Conservation (phyloP, 345 rosid species). For the Rhizophora mangle region DNA sequence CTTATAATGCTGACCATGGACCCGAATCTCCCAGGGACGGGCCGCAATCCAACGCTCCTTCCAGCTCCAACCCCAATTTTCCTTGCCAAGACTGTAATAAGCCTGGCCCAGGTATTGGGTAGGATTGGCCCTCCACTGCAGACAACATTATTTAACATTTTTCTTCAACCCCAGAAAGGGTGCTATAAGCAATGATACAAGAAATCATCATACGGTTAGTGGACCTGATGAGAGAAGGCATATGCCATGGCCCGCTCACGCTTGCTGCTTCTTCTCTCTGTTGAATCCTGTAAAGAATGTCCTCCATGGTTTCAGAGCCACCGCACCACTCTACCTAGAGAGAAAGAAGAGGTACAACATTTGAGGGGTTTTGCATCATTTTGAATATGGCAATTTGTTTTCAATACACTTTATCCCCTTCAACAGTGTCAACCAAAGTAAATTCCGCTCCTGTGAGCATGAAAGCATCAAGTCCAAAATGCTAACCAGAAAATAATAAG, state of each 20-base stretch:
- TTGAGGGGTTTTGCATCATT: neutral
- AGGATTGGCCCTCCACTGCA: conserved; percentile 81
- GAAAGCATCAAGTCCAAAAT: too few relatives aligned
- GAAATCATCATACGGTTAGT: neutral
- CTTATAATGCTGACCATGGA: conserved; percentile 32
- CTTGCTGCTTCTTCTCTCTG: conserved; percentile 85
- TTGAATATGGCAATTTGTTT: too few relatives aligned
- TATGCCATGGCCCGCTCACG: conserved; percentile 90
- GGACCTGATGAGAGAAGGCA: conserved; percentile 91
- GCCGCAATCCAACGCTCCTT: conserved; percentile 80
- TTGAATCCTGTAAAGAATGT: conserved; percentile 65
- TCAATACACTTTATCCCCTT: too few relatives aligned
- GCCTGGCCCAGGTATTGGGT: conserved; percentile 80
- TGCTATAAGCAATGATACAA: neutral
- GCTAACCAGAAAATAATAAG: too few relatives aligned
- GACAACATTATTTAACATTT: neutral
- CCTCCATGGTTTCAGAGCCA: conserved; percentile 76
- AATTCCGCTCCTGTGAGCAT: too few relatives aligned
- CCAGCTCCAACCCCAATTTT: conserved; percentile 94
- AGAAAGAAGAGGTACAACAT: neutral
- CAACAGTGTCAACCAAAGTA: too few relatives aligned
- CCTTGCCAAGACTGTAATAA: conserved; percentile 58
- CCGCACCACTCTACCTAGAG: conserved; percentile 78
- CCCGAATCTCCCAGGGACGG: conserved; percentile 77
- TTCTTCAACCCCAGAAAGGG: neutral